Evolutionary conservation across 2,329 filamentous ascomycete genomes (phyloP).

Genomic region (Neofusicoccum sp.): DNA sequence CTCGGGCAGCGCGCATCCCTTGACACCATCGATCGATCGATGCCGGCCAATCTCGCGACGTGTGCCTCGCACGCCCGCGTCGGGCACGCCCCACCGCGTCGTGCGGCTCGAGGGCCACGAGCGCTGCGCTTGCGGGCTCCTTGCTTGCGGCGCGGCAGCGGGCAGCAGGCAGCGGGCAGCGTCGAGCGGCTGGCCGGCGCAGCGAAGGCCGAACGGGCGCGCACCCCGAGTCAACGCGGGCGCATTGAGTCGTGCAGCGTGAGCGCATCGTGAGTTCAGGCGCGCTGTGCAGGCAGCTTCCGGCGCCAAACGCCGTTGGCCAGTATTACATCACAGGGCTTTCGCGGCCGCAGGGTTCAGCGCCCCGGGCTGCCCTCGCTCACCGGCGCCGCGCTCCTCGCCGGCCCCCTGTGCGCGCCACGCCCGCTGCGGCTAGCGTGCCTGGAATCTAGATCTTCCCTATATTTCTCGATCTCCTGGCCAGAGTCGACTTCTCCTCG

Average conservation of each 20-base stretch:
- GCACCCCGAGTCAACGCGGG: constrained; percentile 2
- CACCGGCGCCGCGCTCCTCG: constrained; percentile 9
- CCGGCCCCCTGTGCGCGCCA: constrained; percentile 4
- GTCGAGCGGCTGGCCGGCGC: not conserved
- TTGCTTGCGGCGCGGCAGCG: not conserved
- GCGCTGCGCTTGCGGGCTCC: constrained; percentile 5
- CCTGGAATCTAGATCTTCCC: constrained; percentile 17
- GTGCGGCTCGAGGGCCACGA: constrained; percentile 18
- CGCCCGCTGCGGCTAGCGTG: constrained; percentile 4
- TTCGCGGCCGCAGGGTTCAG: constrained; percentile 15
- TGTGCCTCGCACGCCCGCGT: constrained; percentile 20
- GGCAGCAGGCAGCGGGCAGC: not conserved
- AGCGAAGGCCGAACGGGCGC: not conserved
- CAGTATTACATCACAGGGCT: constrained; percentile 20
- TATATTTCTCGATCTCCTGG: constrained; percentile 17
- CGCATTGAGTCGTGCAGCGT: constrained; percentile 10
- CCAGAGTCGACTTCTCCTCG: constrained; percentile 9
- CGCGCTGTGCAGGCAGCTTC: constrained; percentile 13
- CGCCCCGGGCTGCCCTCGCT: constrained; percentile 5
- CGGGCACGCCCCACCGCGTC: constrained; percentile 18
- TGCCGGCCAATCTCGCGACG: constrained; percentile 10
- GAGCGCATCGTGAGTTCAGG: constrained; percentile 13
- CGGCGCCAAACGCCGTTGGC: constrained; percentile 18
- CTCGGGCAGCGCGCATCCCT: constrained; percentile 14
- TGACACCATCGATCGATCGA: constrained; percentile 22